These are phyloP conservation scores for Nicotiana sylvestris DNA, from an alignment of 257 asterid species.

Conservation along the genomic window DNA sequence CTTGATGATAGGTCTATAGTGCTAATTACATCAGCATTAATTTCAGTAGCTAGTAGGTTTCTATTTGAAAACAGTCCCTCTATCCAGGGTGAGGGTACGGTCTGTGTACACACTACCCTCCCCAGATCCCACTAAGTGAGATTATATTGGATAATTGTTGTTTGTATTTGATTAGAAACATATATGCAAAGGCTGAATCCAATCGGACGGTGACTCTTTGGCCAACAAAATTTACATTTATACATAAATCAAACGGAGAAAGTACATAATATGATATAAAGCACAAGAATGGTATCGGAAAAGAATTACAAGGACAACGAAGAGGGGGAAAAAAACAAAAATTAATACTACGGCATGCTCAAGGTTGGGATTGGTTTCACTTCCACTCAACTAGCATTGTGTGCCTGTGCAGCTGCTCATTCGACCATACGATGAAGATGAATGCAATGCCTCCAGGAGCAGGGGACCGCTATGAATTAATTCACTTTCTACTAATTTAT, in stretches of 20 bases:
- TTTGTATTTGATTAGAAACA: background rate
- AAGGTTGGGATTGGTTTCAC: background rate
- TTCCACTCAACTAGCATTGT: background rate
- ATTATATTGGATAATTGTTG: too few species aligned
- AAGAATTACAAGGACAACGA: background rate
- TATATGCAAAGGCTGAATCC: background rate
- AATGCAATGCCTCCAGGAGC: background rate
- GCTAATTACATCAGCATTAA: too few species aligned
- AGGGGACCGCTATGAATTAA: background rate
- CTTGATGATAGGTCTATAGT: too few species aligned
- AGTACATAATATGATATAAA: conserved; percentile 1
- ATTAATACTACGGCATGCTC: background rate
- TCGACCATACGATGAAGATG: background rate
- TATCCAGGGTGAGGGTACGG: too few species aligned
- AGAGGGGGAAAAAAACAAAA: background rate
- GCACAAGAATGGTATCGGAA: background rate
- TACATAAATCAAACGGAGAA: background rate
- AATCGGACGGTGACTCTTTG: background rate
- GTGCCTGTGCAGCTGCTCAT: background rate
- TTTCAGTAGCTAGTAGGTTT: too few species aligned
- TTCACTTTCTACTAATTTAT: background rate
- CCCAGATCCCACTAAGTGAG: too few species aligned
- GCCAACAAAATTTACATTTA: background rate
- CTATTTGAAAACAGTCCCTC: too few species aligned
- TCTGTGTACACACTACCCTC: too few species aligned